Conservation (phyloP, 1,139 yeast genomes). For the Saccharomyces hybrid region DNA sequence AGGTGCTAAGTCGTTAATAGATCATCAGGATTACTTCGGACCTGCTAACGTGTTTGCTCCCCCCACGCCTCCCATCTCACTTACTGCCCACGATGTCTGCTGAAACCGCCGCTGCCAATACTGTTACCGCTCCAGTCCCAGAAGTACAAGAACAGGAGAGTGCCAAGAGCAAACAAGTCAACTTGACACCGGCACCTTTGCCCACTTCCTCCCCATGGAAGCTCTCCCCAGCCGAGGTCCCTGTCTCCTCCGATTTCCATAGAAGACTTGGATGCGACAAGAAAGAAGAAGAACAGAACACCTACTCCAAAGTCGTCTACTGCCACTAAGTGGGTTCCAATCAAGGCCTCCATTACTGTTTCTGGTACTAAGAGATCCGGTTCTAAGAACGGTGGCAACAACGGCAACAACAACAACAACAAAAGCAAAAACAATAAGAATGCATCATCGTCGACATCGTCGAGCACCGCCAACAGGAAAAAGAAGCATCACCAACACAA, state of each 20-base stretch:
- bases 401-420: slow-evolving; percentile 13
- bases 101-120: slow-evolving; percentile 9
- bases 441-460: slow-evolving; percentile 2
- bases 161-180: slow-evolving; percentile 16
- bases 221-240: slow-evolving; percentile 25
- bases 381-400: neutral
- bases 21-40: neutral
- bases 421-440: slow-evolving; percentile 11
- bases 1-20: neutral
- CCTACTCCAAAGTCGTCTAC: slow-evolving; percentile 46
- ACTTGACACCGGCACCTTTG: slow-evolving; percentile 69
- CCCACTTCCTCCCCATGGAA: slow-evolving; percentile 72
- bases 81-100: slow-evolving; percentile 5
- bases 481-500: slow-evolving; percentile 11
- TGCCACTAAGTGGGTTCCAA: slow-evolving; percentile 86
- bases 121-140: slow-evolving; percentile 16
- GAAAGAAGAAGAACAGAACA: slow-evolving; percentile 22
- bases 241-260: slow-evolving; percentile 30
- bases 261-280: slow-evolving; percentile 17
- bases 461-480: slow-evolving; percentile 4
- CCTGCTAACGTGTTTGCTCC: neutral
- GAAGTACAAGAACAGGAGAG: slow-evolving; percentile 9
- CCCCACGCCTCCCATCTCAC: neutral
- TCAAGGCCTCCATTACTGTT: slow-evolving; percentile 55
- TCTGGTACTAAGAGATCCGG: neutral